These are phyloP conservation scores for Acaromyces ingoldii DNA, from an alignment of 1,284 basidiomycete species.

Conservation along the genomic window DNA sequence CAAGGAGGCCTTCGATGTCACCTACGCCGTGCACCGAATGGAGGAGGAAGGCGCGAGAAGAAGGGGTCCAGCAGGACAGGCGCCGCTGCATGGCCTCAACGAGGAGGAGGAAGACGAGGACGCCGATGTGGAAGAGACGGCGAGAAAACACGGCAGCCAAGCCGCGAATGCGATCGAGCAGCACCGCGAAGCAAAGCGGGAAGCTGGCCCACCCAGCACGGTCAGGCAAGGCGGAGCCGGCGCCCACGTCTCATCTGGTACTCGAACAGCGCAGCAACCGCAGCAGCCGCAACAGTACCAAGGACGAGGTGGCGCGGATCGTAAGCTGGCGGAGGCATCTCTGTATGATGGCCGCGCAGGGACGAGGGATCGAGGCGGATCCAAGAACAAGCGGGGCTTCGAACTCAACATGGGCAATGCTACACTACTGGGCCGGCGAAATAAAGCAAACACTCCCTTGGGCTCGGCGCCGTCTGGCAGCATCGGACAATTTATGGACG, in stretches of 20 bases:
- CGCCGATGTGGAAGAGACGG: constrained; percentile 24
- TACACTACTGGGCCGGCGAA: constrained; percentile 41
- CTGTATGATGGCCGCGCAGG: constrained; percentile 44
- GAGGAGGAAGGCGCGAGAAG: constrained; percentile 84
- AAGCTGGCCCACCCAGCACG: constrained; percentile 19
- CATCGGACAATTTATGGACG: constrained; percentile 12
- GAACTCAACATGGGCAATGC: constrained; percentile 47
- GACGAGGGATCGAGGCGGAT: constrained; percentile 31
- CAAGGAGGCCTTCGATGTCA: constrained; percentile 98
- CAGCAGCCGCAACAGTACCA: constrained; percentile 39
- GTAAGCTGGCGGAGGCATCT: constrained; percentile 50
- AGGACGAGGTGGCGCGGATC: constrained; percentile 41
- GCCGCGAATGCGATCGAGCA: constrained; percentile 47
- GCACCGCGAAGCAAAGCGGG: constrained; percentile 17
- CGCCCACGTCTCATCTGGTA: too few species aligned
- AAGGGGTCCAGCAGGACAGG: constrained; percentile 56
- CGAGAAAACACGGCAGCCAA: constrained; percentile 46
- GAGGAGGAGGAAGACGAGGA: constrained; percentile 69
- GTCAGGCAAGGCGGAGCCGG: constrained; percentile 42
- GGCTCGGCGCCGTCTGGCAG: neutral
- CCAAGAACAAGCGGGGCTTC: constrained; percentile 34
- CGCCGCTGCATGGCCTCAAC: constrained; percentile 69
- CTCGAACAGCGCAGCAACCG: constrained; percentile 33
- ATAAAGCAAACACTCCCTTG: constrained; percentile 13
- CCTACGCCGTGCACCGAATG: constrained; percentile 98